A percentile compares a stretch with the other conserved stretches of the same genome.
phyloP scores from a whole-genome alignment of 805 yeast genomes.

The Yamadazyma ubonensis region DNA sequence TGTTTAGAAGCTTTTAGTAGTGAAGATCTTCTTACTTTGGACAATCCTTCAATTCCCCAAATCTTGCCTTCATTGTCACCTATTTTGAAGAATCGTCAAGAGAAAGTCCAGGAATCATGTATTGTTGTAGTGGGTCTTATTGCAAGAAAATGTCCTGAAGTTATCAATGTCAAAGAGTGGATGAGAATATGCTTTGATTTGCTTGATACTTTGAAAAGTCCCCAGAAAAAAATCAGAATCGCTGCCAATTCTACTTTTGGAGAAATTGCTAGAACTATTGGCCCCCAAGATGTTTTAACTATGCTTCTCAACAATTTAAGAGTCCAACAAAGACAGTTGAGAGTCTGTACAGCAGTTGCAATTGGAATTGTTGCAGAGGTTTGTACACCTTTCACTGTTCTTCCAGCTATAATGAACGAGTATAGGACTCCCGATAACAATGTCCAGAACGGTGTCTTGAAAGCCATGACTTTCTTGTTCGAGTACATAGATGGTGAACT shows the following conservation, averaged over 20 bases:
- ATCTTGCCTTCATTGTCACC: slow-evolving; percentile 88
- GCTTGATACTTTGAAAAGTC: slow-evolving; percentile 82
- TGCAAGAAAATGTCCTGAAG: slow-evolving; percentile 77
- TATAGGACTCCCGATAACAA: slow-evolving; percentile 88
- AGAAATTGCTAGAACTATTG: slow-evolving; percentile 83
- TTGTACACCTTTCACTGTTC: slow-evolving; percentile 87
- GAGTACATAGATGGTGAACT: slow-evolving; percentile 80
- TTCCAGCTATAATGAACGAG: slow-evolving; percentile 95
- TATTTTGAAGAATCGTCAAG: slow-evolving; percentile 83
- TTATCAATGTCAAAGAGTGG: slow-evolving; percentile 92
- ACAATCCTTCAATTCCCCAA: slow-evolving; percentile 74
- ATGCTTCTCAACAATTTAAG: slow-evolving; percentile 79
- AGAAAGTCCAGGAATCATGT: slow-evolving; percentile 82
- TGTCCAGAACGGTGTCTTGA: slow-evolving; percentile 93
- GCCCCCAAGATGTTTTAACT: slow-evolving; percentile 91
- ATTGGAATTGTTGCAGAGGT: slow-evolving; percentile 94
- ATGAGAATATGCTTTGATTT: slow-evolving; percentile 92
- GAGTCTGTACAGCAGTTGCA: slow-evolving; percentile 98
- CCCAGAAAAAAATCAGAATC: slow-evolving; percentile 69
- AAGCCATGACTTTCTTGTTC: slow-evolving; percentile 85
- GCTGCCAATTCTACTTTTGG: slow-evolving; percentile 93
- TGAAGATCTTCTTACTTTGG: slow-evolving; percentile 49
- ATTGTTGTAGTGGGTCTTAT: slow-evolving; percentile 78
- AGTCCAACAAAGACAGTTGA: slow-evolving; percentile 92
- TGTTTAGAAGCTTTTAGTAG: slow-evolving; percentile 63